phyloP scores from a whole-genome alignment of 257 asterid genomes.

The Salvia hispanica region DNA sequence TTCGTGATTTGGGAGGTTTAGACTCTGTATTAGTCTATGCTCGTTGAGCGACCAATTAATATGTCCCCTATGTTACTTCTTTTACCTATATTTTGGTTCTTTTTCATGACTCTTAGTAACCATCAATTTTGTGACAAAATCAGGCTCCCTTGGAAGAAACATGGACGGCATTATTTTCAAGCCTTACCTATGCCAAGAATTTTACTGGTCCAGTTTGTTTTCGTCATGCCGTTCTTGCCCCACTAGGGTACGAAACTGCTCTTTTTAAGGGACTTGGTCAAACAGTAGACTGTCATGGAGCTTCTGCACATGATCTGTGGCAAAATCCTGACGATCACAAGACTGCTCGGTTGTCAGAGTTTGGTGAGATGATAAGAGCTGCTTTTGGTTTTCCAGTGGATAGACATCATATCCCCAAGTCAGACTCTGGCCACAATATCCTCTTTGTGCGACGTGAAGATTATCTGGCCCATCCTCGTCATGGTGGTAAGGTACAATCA shows the following conservation, averaged over 20 bases:
- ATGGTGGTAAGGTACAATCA: conserved; percentile 79
- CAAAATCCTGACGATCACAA: conserved; percentile 58
- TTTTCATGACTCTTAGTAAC: conserved; percentile 15
- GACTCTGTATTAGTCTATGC: not conserved
- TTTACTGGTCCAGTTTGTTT: conserved; percentile 73
- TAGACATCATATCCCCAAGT: conserved; percentile 40
- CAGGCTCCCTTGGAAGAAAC: conserved; percentile 94
- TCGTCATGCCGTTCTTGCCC: conserved; percentile 82
- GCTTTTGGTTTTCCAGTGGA: conserved; percentile 75
- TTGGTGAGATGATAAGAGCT: conserved; percentile 94
- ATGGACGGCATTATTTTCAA: conserved; percentile 84
- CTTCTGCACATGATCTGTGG: conserved; percentile 71
- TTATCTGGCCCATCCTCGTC: conserved; percentile 95
- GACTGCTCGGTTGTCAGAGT: conserved; percentile 87
- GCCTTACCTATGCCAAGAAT: conserved; percentile 81
- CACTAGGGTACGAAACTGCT: conserved; percentile 92
- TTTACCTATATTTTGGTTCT: not conserved
- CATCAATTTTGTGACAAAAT: conserved; percentile 11
- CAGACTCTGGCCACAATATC: conserved; percentile 53
- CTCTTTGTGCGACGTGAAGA: conserved; percentile 95
- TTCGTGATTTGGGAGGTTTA: not conserved
- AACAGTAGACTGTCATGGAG: conserved; percentile 64
- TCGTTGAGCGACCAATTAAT: not conserved
- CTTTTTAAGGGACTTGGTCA: conserved; percentile 78
- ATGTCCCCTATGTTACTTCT: not conserved